A percentile compares a stretch with the other conserved stretches of the same genome.
Conservation (phyloP, 805 yeast species). For the Danielia oregonensis region DNA sequence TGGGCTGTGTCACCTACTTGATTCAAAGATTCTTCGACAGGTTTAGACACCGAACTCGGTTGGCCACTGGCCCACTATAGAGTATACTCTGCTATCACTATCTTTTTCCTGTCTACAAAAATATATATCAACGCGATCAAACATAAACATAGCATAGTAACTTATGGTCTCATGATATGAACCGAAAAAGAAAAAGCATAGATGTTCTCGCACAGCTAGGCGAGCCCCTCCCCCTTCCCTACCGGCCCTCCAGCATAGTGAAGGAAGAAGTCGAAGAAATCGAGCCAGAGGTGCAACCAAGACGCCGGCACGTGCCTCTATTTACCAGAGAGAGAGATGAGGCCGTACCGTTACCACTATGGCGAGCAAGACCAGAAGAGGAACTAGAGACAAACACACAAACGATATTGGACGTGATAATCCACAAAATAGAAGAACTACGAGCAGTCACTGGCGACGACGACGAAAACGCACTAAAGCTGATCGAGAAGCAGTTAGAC, state of each 20-base stretch:
- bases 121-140: conserved; percentile 1
- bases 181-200: conserved; percentile 12
- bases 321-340: not conserved
- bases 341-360: conserved; percentile 1
- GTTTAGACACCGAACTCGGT: conserved; percentile 17
- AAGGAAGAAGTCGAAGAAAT: conserved; percentile 11
- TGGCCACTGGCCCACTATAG: conserved; percentile 1
- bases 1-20: conserved; percentile 52
- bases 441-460: conserved; percentile 4
- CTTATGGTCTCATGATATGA: conserved; percentile 12
- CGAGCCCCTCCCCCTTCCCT: conserved; percentile 36
- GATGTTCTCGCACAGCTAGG: conserved; percentile 23
- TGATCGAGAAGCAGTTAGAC: conserved; percentile 6
- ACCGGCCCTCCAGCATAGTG: conserved; percentile 15
- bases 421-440: conserved; percentile 7
- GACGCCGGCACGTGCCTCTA: not conserved
- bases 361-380: conserved; percentile 5
- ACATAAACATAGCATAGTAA: not conserved
- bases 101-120: not conserved
- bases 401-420: conserved; percentile 8
- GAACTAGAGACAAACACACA: conserved; percentile 2
- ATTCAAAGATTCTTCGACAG: conserved; percentile 28
- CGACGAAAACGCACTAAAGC: conserved; percentile 5
- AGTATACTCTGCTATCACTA: not conserved
- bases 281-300: conserved; percentile 5